Conservation (phyloP, 2,329 filamentous ascomycete genomes). For the Curvularia sp. region DNA sequence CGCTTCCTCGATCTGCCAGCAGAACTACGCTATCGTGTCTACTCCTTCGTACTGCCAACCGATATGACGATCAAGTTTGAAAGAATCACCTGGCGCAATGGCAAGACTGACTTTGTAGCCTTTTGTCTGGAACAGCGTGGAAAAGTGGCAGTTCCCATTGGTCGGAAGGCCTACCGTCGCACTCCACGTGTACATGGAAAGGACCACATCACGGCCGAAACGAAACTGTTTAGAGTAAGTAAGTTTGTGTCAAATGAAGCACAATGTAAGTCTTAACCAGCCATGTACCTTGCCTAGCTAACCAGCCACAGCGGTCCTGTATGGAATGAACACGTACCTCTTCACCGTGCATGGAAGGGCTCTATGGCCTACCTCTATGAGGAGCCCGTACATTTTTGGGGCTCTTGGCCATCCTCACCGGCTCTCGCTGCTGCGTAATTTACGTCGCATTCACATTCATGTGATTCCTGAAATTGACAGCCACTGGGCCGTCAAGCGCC, state of each 20-base stretch:
- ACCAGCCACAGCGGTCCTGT: conserved; percentile 25
- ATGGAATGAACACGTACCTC: conserved; percentile 30
- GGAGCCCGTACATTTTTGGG: conserved; percentile 29
- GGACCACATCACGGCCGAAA: background rate
- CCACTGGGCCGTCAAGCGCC: conserved; percentile 25
- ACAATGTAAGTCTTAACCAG: conserved; percentile 13
- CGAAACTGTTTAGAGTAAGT: conserved; percentile 26
- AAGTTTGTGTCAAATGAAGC: conserved; percentile 29
- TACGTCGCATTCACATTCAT: conserved; percentile 27
- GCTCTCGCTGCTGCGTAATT: conserved; percentile 28
- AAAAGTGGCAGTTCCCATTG: background rate
- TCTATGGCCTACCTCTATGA: conserved; percentile 19
- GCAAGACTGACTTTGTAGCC: background rate
- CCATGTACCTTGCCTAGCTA: background rate
- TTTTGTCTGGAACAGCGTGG: background rate
- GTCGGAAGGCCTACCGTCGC: background rate
- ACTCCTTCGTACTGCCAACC: conserved; percentile 21
- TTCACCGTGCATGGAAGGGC: conserved; percentile 21
- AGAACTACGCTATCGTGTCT: conserved; percentile 27
- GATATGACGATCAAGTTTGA: conserved; percentile 10
- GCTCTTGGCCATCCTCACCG: conserved; percentile 16
- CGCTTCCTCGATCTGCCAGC: conserved; percentile 26
- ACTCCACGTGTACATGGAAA: background rate
- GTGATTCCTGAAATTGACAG: conserved; percentile 3
- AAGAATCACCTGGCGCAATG: background rate